Evolutionary conservation across 1,284 basidiomycete species (phyloP).

Genomic region (Peniophora sp.): DNA sequence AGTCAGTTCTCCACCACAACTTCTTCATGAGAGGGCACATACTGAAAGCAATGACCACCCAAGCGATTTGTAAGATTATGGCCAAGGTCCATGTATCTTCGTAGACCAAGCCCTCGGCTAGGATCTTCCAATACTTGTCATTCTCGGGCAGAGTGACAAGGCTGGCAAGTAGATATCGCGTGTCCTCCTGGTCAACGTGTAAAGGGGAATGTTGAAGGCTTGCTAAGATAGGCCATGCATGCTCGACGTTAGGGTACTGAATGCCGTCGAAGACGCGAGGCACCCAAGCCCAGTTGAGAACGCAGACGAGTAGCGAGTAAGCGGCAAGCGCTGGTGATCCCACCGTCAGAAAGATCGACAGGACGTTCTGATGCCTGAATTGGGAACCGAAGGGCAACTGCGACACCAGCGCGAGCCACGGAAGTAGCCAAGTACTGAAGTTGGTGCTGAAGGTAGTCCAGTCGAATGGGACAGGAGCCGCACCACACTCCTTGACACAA

Average conservation of each 20-base stretch:
- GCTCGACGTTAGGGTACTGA: conserved; percentile 20
- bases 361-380: conserved; percentile 22
- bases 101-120: conserved; percentile 21
- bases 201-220: conserved; percentile 29
- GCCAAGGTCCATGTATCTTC: conserved; percentile 6
- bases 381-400: conserved; percentile 21
- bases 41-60: conserved; percentile 4
- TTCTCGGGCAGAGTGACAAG: neutral
- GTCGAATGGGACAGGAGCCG: conserved; percentile 11
- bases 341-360: conserved; percentile 20
- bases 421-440: conserved; percentile 21
- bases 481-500: conserved; percentile 11
- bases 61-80: conserved; percentile 1
- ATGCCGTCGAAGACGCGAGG: conserved; percentile 19
- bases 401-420: conserved; percentile 20
- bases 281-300: conserved; percentile 28
- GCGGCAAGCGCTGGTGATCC: conserved; percentile 31
- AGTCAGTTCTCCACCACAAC: too few species aligned
- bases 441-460: conserved; percentile 18
- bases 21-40: neutral
- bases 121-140: conserved; percentile 22
- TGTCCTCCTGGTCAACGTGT: conserved; percentile 15
- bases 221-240: conserved; percentile 22
- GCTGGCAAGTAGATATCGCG: conserved; percentile 22
- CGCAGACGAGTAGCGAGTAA: conserved; percentile 28